Conservation (phyloP, 2,329 filamentous ascomycete genomes). For the Sporothrix variecibatus region DNA sequence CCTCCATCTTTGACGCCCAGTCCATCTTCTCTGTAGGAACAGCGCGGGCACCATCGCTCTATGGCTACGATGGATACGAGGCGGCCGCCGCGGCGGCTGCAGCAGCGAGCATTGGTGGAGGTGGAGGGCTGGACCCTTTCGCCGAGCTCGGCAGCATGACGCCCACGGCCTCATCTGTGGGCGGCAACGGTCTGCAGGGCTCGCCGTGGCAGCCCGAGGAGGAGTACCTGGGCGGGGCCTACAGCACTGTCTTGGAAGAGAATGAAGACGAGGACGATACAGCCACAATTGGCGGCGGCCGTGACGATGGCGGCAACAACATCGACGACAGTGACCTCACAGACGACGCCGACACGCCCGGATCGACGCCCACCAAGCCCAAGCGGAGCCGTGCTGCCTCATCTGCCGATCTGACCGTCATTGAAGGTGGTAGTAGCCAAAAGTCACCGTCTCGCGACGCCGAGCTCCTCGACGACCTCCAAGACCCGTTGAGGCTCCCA, state of each 20-base stretch:
- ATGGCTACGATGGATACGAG: constrained; percentile 21
- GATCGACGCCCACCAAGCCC: constrained; percentile 3
- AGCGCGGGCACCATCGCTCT: constrained; percentile 12
- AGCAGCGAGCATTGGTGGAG: constrained; percentile 30
- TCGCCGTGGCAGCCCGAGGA: constrained; percentile 27
- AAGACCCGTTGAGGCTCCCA: background rate
- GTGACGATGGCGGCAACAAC: constrained; percentile 32
- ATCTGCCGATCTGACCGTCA: constrained; percentile 23
- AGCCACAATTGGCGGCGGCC: constrained; percentile 27
- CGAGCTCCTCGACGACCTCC: background rate
- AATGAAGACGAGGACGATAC: constrained; percentile 29
- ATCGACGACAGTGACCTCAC: constrained; percentile 31
- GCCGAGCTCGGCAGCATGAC: constrained; percentile 22
- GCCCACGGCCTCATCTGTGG: background rate
- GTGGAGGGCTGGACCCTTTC: constrained; percentile 22
- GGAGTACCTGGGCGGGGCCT: constrained; percentile 25
- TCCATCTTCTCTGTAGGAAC: constrained; percentile 30
- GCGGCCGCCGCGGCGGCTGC: constrained; percentile 23
- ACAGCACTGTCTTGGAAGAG: constrained; percentile 30
- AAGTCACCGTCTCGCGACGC: background rate
- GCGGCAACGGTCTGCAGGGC: background rate
- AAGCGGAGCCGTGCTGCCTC: constrained; percentile 18
- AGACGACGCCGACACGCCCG: constrained; percentile 20
- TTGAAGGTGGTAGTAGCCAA: constrained; percentile 5
- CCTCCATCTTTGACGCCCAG: constrained; percentile 43